Evolutionary conservation across 2,329 filamentous ascomycete genomes (phyloP), one percentile per base, ranked within the genome.

Genomic region (Pseudonectria buxi): DNA sequence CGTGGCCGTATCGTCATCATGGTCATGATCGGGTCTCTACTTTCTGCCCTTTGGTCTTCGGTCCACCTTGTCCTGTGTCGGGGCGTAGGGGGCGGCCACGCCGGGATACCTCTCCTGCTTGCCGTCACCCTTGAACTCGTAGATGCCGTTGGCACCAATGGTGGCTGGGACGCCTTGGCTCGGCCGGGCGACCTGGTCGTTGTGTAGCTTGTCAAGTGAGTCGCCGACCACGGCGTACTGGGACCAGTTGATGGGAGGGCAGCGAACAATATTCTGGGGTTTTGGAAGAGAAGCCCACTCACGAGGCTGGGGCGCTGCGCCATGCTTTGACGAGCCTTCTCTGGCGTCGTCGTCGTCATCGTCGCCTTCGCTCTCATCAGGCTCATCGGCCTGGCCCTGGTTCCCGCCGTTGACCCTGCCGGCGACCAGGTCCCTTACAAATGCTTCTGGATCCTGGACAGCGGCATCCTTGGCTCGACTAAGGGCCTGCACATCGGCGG

Each of bases 181-280:
- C 2, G 87, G 88, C 35, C 76, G 73, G 32, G 67, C 63, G 34
- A 80, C 64, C 62, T 95, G 88, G 54, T 94, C 85, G 33, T 78
- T 74, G 57, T 95, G 89, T 44, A 95, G 68, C 56, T 80, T 84
- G 59, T 95, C 87, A 25, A 95, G 69, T 2, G 86, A 78, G 14
- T 62, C 57, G 32, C 87, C 89, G 3, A 92, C 79, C n/a, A 95
- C 72, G 49, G 86, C 86, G 59, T 96, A 96, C 56, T 95, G 89
- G 10, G 81, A 78, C 90, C 90, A 96, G 65, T 95, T 95, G 54
- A 96, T 81, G 7, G 86, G 83, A 7, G 90, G 90, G 64, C 82
- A 87, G 27, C 89, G 80, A 16, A 94, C 81, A 1, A 96, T 68
- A 48, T 84, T 84, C 59, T 95, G 90, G 6, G 85, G 78, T 11